Percentiles rank a stretch among this genome's conserved stretches.
These are phyloP conservation scores for Alternaria incomplexa DNA, from an alignment of 2,329 filamentous ascomycete genomes.

Conservation along the genomic window DNA sequence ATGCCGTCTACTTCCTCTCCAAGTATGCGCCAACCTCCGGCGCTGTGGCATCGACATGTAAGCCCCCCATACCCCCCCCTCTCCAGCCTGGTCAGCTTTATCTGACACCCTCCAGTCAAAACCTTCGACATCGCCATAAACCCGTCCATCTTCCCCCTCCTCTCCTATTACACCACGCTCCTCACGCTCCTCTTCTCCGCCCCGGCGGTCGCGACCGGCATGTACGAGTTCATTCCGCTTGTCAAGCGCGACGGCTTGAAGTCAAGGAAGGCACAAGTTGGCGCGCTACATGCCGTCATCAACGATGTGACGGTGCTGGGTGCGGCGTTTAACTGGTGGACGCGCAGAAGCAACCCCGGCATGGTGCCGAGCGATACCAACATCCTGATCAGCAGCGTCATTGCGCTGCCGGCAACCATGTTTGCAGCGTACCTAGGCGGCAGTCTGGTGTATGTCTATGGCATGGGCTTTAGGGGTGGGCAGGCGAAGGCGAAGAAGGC, in stretches of 20 bases:
- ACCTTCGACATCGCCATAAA: slow-evolving; percentile 33
- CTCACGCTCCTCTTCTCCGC: slow-evolving; percentile 45
- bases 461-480: slow-evolving; percentile 50
- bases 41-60: slow-evolving; percentile 38
- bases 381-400: slow-evolving; percentile 44
- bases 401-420: slow-evolving; percentile 44
- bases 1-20: slow-evolving; percentile 46
- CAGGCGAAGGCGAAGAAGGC: slow-evolving; percentile 36
- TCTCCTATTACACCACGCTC: slow-evolving; percentile 54
- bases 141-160: slow-evolving; percentile 45
- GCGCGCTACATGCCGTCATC: slow-evolving; percentile 51
- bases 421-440: slow-evolving; percentile 54
- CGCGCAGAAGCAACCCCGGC: slow-evolving; percentile 36
- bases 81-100: too few species aligned
- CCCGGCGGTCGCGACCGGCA: slow-evolving; percentile 43
- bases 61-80: too few species aligned
- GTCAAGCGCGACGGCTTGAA: slow-evolving; percentile 53
- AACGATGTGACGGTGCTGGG: slow-evolving; percentile 51
- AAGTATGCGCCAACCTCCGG: slow-evolving; percentile 42
- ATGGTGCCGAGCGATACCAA: slow-evolving; percentile 48
- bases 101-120: slow-evolving; percentile 26
- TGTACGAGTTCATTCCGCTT: slow-evolving; percentile 48
- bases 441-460: slow-evolving; percentile 53
- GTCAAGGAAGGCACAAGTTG: slow-evolving; percentile 50
- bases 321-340: slow-evolving; percentile 54